Base-by-base conservation (phyloP, 352 stramenopile species). In the Pythium myriotylum region DNA sequence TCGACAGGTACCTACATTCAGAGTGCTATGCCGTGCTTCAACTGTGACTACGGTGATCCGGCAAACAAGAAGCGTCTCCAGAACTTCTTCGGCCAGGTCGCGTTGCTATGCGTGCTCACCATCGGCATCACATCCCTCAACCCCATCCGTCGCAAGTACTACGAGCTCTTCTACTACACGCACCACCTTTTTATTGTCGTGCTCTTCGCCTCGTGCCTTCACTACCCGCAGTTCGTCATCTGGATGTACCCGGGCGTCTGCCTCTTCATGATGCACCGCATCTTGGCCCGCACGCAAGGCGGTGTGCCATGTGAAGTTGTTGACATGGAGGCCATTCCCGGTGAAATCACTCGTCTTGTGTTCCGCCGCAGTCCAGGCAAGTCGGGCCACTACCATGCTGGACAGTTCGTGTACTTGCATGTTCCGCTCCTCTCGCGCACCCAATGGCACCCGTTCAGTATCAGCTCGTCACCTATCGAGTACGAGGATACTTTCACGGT, bases 181-280 rank as follows among this genome's bases (percentile, higher is more conserved):
- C 88, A 96, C 67, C 85, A 95, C 63, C 75, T 95, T 39, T 95
- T 95, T 68, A 76, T 97, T 35, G 58, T 94, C 20, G 86, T 92
- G 69, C 67, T 91, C 46, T 63, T 93, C 59, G 68, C 76, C 45
- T 73, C 71, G 47, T 73, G 74, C 17, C 60, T 95, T 32, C 86
- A 95, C 73, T 95, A 89, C 35, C 81, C 75, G 47, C 79, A 79
- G 23, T 91, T 93, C 43, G 79, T 95, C 39, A 90, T 92, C 29
- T 95, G 80, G 80, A 89, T 93, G 79, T 95, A 92, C 59, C 79
- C 82, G 14, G 73, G 72, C 14, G 72, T 92, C 50, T 91, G 79
- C 16, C 79, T 95, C 24, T 94, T 79, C 67, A 69, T 91, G 50
- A 90, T 93, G 78, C 84, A 93, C 66, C 82, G 84, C 54, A 91